A percentile compares a stretch with the other conserved stretches of the same genome.
These are phyloP conservation scores for Cymbopogon citratus DNA, from an alignment of 176 grass and related monocot species.

Conservation along the genomic window DNA sequence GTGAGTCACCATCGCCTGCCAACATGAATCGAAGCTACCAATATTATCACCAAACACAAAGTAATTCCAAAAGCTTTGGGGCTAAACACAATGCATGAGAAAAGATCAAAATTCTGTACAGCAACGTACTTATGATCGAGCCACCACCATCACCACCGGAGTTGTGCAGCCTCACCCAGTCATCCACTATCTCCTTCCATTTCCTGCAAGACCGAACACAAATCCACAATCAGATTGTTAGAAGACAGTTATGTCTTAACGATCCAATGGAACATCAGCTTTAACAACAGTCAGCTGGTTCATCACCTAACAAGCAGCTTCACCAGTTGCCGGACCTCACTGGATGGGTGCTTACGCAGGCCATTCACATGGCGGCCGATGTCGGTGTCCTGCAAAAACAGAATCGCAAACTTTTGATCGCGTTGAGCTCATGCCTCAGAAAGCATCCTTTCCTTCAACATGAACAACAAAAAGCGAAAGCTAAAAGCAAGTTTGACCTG, in stretches of 20 bases:
- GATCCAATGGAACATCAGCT: background rate
- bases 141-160: conserved; percentile 32
- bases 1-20: conserved; percentile 78
- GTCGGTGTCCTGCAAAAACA: conserved; percentile 66
- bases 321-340: conserved; percentile 59
- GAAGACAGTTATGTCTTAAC: background rate
- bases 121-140: conserved; percentile 47
- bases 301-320: conserved; percentile 73
- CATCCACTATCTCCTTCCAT: conserved; percentile 75
- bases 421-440: background rate
- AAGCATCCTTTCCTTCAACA: conserved; percentile 13
- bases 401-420: background rate
- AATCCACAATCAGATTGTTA: background rate
- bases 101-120: background rate
- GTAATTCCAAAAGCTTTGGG: background rate
- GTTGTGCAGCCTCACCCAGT: conserved; percentile 59
- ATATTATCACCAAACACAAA: background rate
- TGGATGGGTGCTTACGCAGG: conserved; percentile 68
- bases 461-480: background rate
- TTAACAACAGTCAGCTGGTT: background rate
- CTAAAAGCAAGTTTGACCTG: conserved; percentile 33
- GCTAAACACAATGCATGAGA: background rate
- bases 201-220: conserved; percentile 36
- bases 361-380: conserved; percentile 67
- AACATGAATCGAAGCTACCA: background rate